phyloP scores from a whole-genome alignment of 495 filamentous ascomycete genomes.

The Neurospora sp. region DNA sequence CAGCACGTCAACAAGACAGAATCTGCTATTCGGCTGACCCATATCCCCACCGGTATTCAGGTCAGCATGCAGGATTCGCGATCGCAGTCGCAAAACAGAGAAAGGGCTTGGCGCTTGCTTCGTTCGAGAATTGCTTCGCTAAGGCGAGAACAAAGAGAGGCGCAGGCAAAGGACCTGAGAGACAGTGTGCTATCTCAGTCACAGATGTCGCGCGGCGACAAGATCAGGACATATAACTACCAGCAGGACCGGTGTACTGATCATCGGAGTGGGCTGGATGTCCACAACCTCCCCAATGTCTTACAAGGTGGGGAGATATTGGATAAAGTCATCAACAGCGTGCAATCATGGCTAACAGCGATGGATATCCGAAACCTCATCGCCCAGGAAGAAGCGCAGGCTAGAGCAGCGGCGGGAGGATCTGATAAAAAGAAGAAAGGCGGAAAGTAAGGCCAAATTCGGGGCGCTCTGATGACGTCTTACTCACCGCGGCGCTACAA shows the following conservation, averaged over 20 bases:
- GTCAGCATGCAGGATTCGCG: conserved; percentile 88
- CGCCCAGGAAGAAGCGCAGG: conserved; percentile 35
- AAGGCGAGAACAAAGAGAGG: conserved; percentile 74
- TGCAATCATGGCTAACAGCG: conserved; percentile 67
- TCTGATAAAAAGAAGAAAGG: conserved; percentile 16
- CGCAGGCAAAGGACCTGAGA: conserved; percentile 60
- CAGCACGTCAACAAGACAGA: conserved; percentile 99
- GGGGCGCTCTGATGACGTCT: neutral
- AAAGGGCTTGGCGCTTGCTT: conserved; percentile 75
- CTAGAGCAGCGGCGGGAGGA: conserved; percentile 4
- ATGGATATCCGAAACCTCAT: conserved; percentile 62
- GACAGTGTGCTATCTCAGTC: conserved; percentile 67
- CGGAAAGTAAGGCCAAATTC: conserved; percentile 16
- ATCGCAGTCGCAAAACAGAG: conserved; percentile 82
- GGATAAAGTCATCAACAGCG: conserved; percentile 70
- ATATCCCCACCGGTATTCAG: conserved; percentile 74
- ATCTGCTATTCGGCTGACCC: conserved; percentile 86
- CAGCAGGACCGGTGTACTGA: conserved; percentile 88
- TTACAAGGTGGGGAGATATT: conserved; percentile 61
- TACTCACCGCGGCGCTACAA: neutral
- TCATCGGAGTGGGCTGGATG: conserved; percentile 73
- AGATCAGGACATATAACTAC: conserved; percentile 93
- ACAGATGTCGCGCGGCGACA: conserved; percentile 80
- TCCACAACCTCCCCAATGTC: conserved; percentile 74
- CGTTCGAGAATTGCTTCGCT: conserved; percentile 74